Percentiles rank a stretch among this genome's conserved stretches.
Conservation (phyloP, 2,329 filamentous ascomycete genomes). For the Blumeria graminis region DNA sequence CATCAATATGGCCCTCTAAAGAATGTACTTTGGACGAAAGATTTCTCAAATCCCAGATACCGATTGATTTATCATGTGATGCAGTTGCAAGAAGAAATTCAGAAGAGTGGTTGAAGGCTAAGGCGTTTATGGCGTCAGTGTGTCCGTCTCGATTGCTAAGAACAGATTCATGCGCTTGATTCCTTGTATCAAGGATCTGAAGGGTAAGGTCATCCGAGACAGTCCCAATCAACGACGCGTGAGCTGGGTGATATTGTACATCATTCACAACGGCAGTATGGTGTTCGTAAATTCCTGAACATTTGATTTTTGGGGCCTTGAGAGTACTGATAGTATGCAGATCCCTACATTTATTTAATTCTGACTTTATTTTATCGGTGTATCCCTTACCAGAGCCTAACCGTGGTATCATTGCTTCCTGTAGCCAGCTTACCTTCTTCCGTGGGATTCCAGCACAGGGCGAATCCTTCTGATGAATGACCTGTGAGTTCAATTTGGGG, state of each 20-base stretch:
- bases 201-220: constrained; percentile 90
- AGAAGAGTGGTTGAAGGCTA: constrained; percentile 81
- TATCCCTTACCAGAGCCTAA: constrained; percentile 54
- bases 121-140: constrained; percentile 79
- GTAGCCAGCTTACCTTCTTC: constrained; percentile 55
- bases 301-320: constrained; percentile 43
- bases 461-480: constrained; percentile 76
- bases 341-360: constrained; percentile 34
- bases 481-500: constrained; percentile 70
- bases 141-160: constrained; percentile 48
- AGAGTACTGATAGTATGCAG: constrained; percentile 44
- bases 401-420: constrained; percentile 77
- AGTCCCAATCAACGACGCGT: constrained; percentile 65
- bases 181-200: constrained; percentile 73
- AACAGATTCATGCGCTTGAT: constrained; percentile 41
- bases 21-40: constrained; percentile 76
- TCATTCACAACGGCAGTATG: constrained; percentile 89
- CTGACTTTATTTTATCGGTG: too few relatives aligned
- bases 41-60: constrained; percentile 84
- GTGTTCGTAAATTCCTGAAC: constrained; percentile 56
- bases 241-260: constrained; percentile 79
- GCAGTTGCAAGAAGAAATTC: constrained; percentile 80
- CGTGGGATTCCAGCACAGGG: constrained; percentile 78
- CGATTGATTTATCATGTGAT: constrained; percentile 85
- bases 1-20: constrained; percentile 67